phyloP scores from a whole-genome alignment of 2,329 filamentous ascomycete genomes.

The Cucurbitaria berberidis region DNA sequence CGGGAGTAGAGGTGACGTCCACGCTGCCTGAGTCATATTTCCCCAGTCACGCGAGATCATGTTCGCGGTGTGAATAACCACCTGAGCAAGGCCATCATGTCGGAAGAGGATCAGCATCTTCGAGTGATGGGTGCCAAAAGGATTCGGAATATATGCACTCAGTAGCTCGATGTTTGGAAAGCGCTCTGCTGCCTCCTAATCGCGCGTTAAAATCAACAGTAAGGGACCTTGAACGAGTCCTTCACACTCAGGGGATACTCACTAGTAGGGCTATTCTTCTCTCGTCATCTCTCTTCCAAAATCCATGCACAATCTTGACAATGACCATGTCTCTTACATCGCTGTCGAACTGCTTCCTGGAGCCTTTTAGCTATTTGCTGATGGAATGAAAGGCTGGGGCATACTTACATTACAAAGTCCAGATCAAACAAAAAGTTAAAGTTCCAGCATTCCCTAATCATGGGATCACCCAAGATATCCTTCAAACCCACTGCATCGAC shows the following conservation, averaged over 20 bases:
- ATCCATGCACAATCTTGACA: slow-evolving; percentile 68
- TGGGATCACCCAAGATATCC: slow-evolving; percentile 74
- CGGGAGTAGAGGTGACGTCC: slow-evolving; percentile 76
- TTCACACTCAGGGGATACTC: slow-evolving; percentile 21
- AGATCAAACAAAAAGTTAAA: slow-evolving; percentile 73
- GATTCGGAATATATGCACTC: slow-evolving; percentile 78
- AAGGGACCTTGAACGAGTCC: neutral
- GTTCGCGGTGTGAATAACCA: slow-evolving; percentile 88
- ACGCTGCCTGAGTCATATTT: slow-evolving; percentile 85
- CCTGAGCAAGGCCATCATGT: slow-evolving; percentile 75
- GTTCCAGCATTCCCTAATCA: slow-evolving; percentile 74
- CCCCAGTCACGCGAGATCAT: slow-evolving; percentile 89
- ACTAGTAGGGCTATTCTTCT: slow-evolving; percentile 66
- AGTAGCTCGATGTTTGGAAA: slow-evolving; percentile 74
- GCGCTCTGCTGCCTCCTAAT: slow-evolving; percentile 64
- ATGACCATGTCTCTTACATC: slow-evolving; percentile 61
- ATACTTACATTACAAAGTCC: slow-evolving; percentile 63
- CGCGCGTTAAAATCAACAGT: slow-evolving; percentile 7
- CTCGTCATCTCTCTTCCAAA: slow-evolving; percentile 70
- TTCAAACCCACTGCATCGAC: slow-evolving; percentile 68
- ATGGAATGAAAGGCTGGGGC: too few relatives aligned
- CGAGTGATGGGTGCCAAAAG: slow-evolving; percentile 83
- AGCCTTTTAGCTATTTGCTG: too few relatives aligned
- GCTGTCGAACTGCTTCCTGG: slow-evolving; percentile 60
- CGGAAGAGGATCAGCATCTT: slow-evolving; percentile 87